A percentile compares a stretch with the other conserved stretches of the same genome.
These are phyloP conservation scores for Carex myosuroides DNA, from an alignment of 176 grass and related monocot genomes.

Conservation along the genomic window DNA sequence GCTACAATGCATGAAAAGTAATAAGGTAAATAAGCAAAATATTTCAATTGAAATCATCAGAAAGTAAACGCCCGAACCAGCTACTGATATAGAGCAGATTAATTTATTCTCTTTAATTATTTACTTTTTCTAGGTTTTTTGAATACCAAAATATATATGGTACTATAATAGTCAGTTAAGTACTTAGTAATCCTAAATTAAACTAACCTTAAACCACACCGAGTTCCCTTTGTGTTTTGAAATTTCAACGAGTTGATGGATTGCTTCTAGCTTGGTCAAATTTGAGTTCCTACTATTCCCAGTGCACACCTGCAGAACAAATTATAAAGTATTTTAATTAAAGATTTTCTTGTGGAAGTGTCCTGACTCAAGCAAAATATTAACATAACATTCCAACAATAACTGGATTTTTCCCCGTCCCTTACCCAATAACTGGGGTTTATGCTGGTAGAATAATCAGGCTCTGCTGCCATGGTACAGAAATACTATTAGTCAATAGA, in stretches of 20 bases:
- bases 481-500: background rate
- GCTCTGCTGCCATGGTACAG: background rate
- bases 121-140: background rate
- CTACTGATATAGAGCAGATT: background rate
- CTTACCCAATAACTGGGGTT: background rate
- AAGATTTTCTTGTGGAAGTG: background rate
- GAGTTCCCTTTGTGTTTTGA: conserved; percentile 17
- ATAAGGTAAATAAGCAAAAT: conserved; percentile 1
- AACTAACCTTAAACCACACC: conserved; percentile 53
- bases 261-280: conserved; percentile 31
- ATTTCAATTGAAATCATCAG: background rate
- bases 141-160: background rate
- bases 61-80: background rate
- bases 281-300: conserved; percentile 21
- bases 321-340: background rate
- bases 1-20: conserved; percentile 32
- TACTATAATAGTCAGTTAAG: background rate
- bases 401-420: background rate
- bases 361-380: background rate
- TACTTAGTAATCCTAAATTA: background rate
- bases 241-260: conserved; percentile 36
- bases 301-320: conserved; percentile 27
- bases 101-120: background rate
- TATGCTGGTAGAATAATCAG: background rate
- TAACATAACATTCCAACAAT: background rate